Evolutionary conservation across 257 asterid genomes (phyloP).

Genomic region (Solanum appendiculatum): DNA sequence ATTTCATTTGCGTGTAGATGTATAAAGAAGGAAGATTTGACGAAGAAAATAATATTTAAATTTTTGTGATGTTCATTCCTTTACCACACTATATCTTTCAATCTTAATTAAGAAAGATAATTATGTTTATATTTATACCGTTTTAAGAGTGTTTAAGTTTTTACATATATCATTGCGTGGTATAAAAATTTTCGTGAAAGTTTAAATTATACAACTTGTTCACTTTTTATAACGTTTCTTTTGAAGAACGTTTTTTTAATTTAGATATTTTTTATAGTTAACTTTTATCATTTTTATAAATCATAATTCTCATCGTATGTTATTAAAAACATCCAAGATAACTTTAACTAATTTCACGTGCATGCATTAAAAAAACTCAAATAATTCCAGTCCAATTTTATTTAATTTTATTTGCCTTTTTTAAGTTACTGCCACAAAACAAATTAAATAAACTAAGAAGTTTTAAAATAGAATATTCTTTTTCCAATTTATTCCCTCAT

Average conservation of each 20-base stretch:
- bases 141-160: too few species aligned
- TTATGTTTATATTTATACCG: too few species aligned
- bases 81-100: too few species aligned
- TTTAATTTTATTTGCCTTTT: background rate
- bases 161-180: background rate
- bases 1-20: too few species aligned
- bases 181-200: background rate
- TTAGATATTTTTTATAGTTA: background rate
- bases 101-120: too few species aligned
- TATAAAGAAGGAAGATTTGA: too few species aligned
- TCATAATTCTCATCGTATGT: background rate
- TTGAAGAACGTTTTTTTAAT: too few species aligned
- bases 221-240: too few species aligned
- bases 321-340: background rate
- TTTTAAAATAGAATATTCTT: background rate
- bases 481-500: background rate
- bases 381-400: accelerated
- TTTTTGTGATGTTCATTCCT: too few species aligned
- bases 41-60: too few species aligned
- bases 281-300: background rate
- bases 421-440: background rate
- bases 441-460: background rate
- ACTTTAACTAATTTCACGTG: background rate
- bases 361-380: background rate
- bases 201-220: too few species aligned